Evolutionary conservation across 306 rosid species (phyloP), one percentile per base, ranked within the genome.

Genomic region (Delonix regia): DNA sequence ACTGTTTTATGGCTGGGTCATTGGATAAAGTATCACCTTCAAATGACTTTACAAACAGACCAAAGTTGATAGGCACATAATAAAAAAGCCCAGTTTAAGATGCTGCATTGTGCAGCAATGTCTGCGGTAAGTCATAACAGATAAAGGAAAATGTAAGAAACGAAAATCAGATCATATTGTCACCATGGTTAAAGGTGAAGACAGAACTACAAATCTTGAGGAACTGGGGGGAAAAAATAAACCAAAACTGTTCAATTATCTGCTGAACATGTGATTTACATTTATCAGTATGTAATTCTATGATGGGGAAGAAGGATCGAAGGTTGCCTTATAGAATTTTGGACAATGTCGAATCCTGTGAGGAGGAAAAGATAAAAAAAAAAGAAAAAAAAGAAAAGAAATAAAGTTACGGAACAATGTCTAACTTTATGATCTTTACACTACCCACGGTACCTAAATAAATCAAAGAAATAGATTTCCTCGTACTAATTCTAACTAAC

Each of bases 381-480:
- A n/a, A n/a, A n/a, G n/a, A n/a, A n/a, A n/a, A n/a, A n/a, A n/a
- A 24, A 52, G 0, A 48, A 76, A 69, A 70, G 71, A 76, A 66
- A 39, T 0, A 4, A 66, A 66, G 34, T 41, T 22, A 39, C 51
- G 66, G 18, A 66, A 49, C 74, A 77, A 36, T 74, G 59, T 27
- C 63, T 69, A 27, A 76, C 74, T 80, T 62, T 73, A 78, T 73
- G 76, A 84, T 57, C 81, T 55, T 83, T 80, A 74, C 79, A 41
- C 90, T 82, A 84, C 81, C 82, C 87, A 82, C 82, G 12, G 57
- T 41, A 56, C 74, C 66, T 82, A 69, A 55, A 34, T 76, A 78
- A 67, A 81, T 41, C 21, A 77, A 65, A 82, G 4, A 39, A 82
- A 60, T 33, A 78, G 48, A 78, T 22, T 15, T 47, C 73, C 69